Base-by-base conservation (phyloP, 306 rosid genomes). In the Casuarina equisetifolia region DNA sequence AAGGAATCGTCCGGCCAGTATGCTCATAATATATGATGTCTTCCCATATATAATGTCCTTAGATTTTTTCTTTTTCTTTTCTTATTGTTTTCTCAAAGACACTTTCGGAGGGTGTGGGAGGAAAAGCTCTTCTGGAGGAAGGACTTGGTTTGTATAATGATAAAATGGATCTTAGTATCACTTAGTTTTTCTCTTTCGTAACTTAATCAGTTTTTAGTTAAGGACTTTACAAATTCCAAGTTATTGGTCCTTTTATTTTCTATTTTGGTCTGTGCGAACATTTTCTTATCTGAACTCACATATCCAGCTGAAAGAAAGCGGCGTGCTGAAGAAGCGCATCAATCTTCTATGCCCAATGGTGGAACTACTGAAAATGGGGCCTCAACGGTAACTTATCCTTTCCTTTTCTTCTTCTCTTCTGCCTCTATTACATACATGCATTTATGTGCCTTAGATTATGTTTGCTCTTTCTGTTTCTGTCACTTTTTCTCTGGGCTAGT, bases 281-380 rank as follows among this genome's bases (percentile, higher is more conserved):
- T 44, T 32, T 43, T 68, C 53, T 73, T 75, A 77, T 72, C 12
- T 45, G 25, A 62, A 67, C 70, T 70, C 81, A 16, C 72, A 39
- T 82, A 71, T 83, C 59, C 96, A 92, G 99, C 93, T 86, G 99
- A 96, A 72, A 91, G 83, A 81, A 96, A 91, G 85, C 80, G 84
- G 55, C 90, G 90, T 12, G 59, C 85, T 72, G 99, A 95, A 1
- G 98, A 92, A 49, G 48, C 81, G 7, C 90, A 74, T 7, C 99
- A 85, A 68, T 80, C 92, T 74, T 52, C 86, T 2, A 84, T 76
- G 42, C 83, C 90, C 15, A 96, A 91, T 70, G 98, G 96, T 79
- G 78, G 88, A 72, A 83, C 82, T 38, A 77, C 91, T 84, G 92
- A 89, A 71, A 92, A 91, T 77, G 98, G 96, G 76, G 85, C 84